Evolutionary conservation across 2,329 filamentous ascomycete genomes (phyloP), one percentile per base, ranked within the genome.

Genomic region (Trichophaea hybrida): DNA sequence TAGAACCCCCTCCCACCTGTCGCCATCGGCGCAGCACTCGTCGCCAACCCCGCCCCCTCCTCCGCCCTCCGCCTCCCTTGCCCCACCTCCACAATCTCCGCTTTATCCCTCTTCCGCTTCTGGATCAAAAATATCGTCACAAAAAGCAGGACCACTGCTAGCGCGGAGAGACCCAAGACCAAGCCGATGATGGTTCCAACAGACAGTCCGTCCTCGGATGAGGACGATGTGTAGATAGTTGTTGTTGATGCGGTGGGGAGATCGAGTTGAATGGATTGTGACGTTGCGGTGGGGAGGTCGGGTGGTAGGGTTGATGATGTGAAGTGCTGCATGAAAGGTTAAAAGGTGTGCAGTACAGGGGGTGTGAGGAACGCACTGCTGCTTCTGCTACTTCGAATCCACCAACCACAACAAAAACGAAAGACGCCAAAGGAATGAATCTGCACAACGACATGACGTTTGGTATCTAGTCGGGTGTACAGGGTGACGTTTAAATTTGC

Each of bases 351-450:
- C 24, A 24, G 24, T 3, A 24, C 1, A 24, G 24, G 24, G 24
- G 24, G 24, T 24, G 24, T 1, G 24, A 24, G 24, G 3, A 24
- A 24, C 24, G 24, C 3, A 24, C 24, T 2, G 24, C 24, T 24
- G 24, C 24, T 24, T 24, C 24, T 24, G 3, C 24, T 46, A 10
- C 40, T 13, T 17, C n/a, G n/a, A n/a, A n/a, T n/a, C n/a, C n/a
- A 4, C 24, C 40, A 46, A 10, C 24, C n/a, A 46, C 3, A 46
- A 46, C 5, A 13, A 46, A 17, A 46, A 46, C 24, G 5, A 51
- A 51, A 51, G 31, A 24, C n/a, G 48, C 31, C 48, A 51, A 51
- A 51, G n/a, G 48, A 51, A 6, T 51, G 48, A 51, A 51, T 51
- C 48, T 32, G 48, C 48, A 51, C 48, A 51, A 32, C 48, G 31